A percentile compares a stretch with the other conserved stretches of the same genome.
Evolutionary conservation across 768 basidiomycete genomes (phyloP).

Genomic region (Trametes cubensis): DNA sequence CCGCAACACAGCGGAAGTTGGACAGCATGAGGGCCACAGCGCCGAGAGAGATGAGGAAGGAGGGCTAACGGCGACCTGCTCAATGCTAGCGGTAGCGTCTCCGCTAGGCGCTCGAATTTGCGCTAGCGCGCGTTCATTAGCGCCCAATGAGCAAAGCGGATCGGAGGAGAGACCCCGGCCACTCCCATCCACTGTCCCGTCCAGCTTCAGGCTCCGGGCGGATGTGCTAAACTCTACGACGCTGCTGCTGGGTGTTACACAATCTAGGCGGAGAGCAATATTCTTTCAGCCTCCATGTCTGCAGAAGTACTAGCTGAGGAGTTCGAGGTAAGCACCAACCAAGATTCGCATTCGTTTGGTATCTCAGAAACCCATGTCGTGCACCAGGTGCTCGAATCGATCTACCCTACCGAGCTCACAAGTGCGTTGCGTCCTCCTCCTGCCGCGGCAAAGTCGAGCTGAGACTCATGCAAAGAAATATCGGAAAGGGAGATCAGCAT

Average conservation of each 20-base stretch:
- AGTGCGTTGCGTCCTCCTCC: conserved; percentile 61
- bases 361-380: conserved; percentile 1
- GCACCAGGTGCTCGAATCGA: conserved; percentile 87
- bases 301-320: conserved; percentile 80
- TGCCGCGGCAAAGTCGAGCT: conserved; percentile 41
- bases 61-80: not conserved
- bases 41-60: not conserved
- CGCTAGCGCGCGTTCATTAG: too few species aligned
- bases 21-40: not conserved
- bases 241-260: not conserved
- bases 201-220: not conserved
- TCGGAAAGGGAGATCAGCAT: conserved; percentile 83
- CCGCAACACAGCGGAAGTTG: not conserved
- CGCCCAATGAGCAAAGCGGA: too few species aligned
- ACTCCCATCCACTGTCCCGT: not conserved
- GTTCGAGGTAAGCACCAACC: conserved; percentile 67
- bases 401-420: conserved; percentile 91
- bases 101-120: too few species aligned
- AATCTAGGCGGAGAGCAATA: not conserved
- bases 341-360: not conserved
- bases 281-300: conserved; percentile 49
- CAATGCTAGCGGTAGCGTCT: too few species aligned
- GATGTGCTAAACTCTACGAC: not conserved
- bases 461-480: conserved; percentile 69
- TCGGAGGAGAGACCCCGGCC: conserved; percentile 1